phyloP scores from a whole-genome alignment of 2,329 filamentous ascomycete genomes.

The Phialemonium atrogriseum region DNA sequence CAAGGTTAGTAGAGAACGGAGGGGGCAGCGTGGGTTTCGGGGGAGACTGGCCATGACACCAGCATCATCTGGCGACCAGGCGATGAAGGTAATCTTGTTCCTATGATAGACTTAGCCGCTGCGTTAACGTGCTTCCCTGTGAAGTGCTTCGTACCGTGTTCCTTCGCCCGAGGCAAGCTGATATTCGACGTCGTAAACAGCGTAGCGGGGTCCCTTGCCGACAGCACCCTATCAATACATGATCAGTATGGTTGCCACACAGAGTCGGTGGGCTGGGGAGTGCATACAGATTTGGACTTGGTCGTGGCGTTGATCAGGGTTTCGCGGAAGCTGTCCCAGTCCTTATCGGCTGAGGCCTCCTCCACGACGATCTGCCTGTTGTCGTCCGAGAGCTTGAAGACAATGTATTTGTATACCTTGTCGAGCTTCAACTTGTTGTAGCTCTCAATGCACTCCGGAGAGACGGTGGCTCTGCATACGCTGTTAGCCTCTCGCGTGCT shows the following conservation, averaged over 20 bases:
- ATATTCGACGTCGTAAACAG: constrained; percentile 81
- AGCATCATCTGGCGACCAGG: constrained; percentile 77
- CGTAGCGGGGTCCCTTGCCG: constrained; percentile 67
- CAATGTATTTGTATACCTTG: constrained; percentile 78
- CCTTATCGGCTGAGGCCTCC: constrained; percentile 55
- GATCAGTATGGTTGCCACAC: neutral
- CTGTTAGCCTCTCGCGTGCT: too few relatives aligned
- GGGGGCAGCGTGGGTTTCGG: neutral
- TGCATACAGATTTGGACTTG: constrained; percentile 59
- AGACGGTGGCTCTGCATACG: constrained; percentile 56
- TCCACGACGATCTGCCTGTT: constrained; percentile 77
- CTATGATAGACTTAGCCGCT: constrained; percentile 27
- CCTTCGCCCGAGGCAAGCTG: constrained; percentile 64
- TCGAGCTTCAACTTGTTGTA: constrained; percentile 80
- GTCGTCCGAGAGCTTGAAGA: constrained; percentile 81
- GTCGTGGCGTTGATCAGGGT: constrained; percentile 66
- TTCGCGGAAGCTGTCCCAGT: constrained; percentile 68
- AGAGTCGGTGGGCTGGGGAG: neutral
- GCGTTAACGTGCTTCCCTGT: constrained; percentile 6
- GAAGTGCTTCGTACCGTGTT: constrained; percentile 42
- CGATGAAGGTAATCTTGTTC: constrained; percentile 73
- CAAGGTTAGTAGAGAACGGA: neutral
- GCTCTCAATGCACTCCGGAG: constrained; percentile 59
- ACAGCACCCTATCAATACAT: constrained; percentile 38
- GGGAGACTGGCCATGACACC: constrained; percentile 63